Conservation (phyloP, 352 stramenopile species). For the Phytophthora rubi region DNA sequence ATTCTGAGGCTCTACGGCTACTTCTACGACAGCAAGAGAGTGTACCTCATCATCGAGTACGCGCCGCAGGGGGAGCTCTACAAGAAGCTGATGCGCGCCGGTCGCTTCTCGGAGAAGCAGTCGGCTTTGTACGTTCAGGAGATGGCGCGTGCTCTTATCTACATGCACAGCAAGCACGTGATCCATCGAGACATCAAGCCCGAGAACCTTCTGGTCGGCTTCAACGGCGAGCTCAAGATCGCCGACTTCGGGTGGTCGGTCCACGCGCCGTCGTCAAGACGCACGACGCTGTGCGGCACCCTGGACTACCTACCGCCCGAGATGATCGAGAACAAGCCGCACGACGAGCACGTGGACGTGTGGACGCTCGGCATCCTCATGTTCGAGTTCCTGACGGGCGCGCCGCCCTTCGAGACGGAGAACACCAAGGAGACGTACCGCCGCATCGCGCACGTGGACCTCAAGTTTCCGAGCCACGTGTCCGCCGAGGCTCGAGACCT, state of each 20-base stretch:
- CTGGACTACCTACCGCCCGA: constrained; percentile 99
- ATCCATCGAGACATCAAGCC: constrained; percentile 99
- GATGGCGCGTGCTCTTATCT: constrained; percentile 93
- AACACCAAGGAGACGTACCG: constrained; percentile 95
- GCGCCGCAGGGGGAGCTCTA: constrained; percentile 98
- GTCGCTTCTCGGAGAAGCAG: constrained; percentile 93
- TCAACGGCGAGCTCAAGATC: constrained; percentile 98
- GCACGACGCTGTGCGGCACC: constrained; percentile 99
- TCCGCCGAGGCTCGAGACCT: constrained; percentile 93
- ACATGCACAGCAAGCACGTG: constrained; percentile 99
- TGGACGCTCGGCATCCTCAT: constrained; percentile 99
- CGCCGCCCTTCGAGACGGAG: constrained; percentile 98
- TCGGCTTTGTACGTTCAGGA: constrained; percentile 96
- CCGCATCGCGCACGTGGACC: constrained; percentile 96
- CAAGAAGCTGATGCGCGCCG: constrained; percentile 94
- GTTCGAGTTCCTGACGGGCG: constrained; percentile 98
- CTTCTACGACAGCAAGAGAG: constrained; percentile 98
- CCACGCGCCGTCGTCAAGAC: constrained; percentile 95
- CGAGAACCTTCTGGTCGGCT: constrained; percentile 98
- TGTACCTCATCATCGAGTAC: constrained; percentile 99
- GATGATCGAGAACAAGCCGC: constrained; percentile 98
- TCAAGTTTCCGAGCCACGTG: constrained; percentile 95
- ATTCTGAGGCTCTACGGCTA: constrained; percentile 98
- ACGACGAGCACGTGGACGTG: constrained; percentile 97
- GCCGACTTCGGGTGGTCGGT: constrained; percentile 99